Evolutionary conservation across 345 rosid genomes (phyloP), one percentile per base, ranked within the genome.

Genomic region (Euphorbia lathyris): DNA sequence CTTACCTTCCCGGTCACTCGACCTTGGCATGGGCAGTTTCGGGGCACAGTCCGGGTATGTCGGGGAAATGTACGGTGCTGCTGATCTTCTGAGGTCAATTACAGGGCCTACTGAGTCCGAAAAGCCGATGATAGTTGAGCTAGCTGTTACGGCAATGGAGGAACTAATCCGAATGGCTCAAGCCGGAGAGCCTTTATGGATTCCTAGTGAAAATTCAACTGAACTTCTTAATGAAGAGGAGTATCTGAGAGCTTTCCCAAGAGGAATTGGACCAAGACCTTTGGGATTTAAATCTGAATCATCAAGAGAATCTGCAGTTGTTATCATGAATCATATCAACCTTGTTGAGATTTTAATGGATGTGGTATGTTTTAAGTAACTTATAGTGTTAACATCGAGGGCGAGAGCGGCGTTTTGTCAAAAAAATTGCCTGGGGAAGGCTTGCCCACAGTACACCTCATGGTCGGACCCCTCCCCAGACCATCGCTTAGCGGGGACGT

Each of bases 281-380:
- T 69, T 88, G 8, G 96, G 93, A 42, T 52, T 90, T 32, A 90
- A 74, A 77, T 85, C 93, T 2, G 98, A 94, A 80, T 93, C 98
- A 67, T 88, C 98, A 17, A 86, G 92, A 81, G 96, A 91, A 65
- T 83, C 96, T 0, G 80, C 92, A 0, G 88, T 94, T 10, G 89
- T 94, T 56, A 91, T 94, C 51, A 90, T 90, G 93, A 91, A 88
- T 77, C 92, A 87, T 66, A 78, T 83, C 42, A 94, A 79, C 73
- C 97, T 94, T 65, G 87, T 94, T 30, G 97, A 94, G 83, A 90
- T 88, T 71, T 91, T 94, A 77, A 94, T 94, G 98, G 96, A 94
- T 79, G 98, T 83, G 90, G 98, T 87, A 81, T 7, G 66, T 56
- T 59, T 68, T 45, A 45, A 45, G 16, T 45, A 45, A 45, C 3